These are phyloP conservation scores for Candida freyschussii DNA, from an alignment of 1,139 yeast species.

Conservation along the genomic window DNA sequence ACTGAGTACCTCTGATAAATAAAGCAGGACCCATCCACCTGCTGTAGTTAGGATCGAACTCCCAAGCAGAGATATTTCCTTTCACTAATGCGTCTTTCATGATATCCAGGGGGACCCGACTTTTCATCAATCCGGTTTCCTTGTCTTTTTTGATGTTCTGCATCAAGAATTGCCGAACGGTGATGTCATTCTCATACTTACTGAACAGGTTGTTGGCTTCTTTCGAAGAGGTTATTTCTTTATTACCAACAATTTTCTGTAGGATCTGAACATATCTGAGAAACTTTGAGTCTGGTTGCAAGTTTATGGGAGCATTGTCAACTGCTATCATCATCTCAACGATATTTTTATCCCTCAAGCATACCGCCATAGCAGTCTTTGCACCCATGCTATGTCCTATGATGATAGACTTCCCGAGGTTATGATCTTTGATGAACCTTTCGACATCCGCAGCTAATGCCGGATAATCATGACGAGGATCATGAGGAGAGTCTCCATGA, in stretches of 20 bases:
- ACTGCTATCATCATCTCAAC: constrained; percentile 68
- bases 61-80: constrained; percentile 74
- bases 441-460: constrained; percentile 84
- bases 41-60: constrained; percentile 50
- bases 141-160: constrained; percentile 55
- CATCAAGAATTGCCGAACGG: constrained; percentile 74
- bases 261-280: constrained; percentile 63
- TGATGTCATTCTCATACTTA: constrained; percentile 53
- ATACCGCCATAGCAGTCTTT: constrained; percentile 85
- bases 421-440: constrained; percentile 49
- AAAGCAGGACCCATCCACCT: constrained; percentile 71
- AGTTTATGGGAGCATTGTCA: constrained; percentile 83
- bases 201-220: constrained; percentile 67
- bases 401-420: constrained; percentile 49
- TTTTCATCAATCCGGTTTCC: constrained; percentile 33
- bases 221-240: constrained; percentile 44
- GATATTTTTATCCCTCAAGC: constrained; percentile 62
- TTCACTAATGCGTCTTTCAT: constrained; percentile 59
- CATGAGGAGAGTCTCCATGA: constrained; percentile 89
- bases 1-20: constrained; percentile 74
- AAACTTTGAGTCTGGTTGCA: constrained; percentile 55
- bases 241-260: constrained; percentile 43
- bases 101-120: constrained; percentile 65
- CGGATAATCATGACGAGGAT: constrained; percentile 65
- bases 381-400: constrained; percentile 99